phyloP scores from a whole-genome alignment of 2,329 filamentous ascomycete species.

The Venturia effusa region DNA sequence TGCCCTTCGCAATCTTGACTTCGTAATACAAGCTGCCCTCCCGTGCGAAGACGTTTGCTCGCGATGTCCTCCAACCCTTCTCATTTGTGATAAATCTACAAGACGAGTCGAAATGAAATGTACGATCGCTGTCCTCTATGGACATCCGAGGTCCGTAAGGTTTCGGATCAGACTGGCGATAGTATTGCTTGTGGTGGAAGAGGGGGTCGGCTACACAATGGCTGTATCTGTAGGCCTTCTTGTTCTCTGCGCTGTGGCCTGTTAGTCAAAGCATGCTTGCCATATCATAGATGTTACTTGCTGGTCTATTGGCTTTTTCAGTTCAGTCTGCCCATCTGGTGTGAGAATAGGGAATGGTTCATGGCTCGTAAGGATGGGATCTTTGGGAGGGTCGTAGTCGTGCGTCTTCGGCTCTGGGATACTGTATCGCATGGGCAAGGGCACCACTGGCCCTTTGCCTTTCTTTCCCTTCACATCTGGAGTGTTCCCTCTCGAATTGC shows the following conservation, averaged over 20 bases:
- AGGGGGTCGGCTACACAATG: constrained; percentile 82
- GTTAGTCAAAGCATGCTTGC: neutral
- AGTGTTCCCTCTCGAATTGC: constrained; percentile 26
- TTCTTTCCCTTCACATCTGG: constrained; percentile 30
- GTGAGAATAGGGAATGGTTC: constrained; percentile 34
- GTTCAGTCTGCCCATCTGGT: constrained; percentile 30
- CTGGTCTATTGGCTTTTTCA: constrained; percentile 39
- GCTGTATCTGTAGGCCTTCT: constrained; percentile 71
- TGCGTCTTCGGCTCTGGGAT: constrained; percentile 35
- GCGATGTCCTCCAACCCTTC: constrained; percentile 84
- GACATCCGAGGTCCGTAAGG: constrained; percentile 79
- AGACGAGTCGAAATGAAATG: constrained; percentile 64
- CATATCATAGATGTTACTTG: constrained; percentile 9
- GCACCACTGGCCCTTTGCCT: constrained; percentile 23
- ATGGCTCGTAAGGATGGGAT: constrained; percentile 35
- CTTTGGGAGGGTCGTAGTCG: constrained; percentile 40
- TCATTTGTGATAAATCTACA: constrained; percentile 75
- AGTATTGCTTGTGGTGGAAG: constrained; percentile 80
- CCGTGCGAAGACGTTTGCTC: constrained; percentile 80
- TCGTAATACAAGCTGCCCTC: constrained; percentile 94
- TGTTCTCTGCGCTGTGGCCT: constrained; percentile 44
- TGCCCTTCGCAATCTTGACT: constrained; percentile 75
- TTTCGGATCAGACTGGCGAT: constrained; percentile 75
- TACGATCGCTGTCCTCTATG: constrained; percentile 81
- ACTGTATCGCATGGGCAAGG: constrained; percentile 40